Conservation (phyloP, 257 asterid genomes). For the Ocimum tenuiflorum region DNA sequence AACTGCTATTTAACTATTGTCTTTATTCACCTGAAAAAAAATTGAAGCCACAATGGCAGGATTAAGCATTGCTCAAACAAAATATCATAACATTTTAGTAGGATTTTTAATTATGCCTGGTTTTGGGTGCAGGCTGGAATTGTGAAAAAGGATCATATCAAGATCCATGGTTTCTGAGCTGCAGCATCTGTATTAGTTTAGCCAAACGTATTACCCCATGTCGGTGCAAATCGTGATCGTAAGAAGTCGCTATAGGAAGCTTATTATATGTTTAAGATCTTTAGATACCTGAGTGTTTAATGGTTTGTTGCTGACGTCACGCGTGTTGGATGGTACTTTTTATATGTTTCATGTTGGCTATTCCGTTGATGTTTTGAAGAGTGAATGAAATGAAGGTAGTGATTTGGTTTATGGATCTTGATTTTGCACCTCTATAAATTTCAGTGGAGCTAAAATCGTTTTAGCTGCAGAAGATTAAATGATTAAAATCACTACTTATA, state of each 20-base stretch:
- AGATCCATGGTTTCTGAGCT: constrained; percentile 43
- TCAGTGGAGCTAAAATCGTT: too few species aligned
- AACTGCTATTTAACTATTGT: background rate
- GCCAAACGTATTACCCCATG: background rate
- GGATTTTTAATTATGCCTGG: background rate
- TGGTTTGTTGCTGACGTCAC: background rate
- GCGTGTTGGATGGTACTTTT: constrained; percentile 6
- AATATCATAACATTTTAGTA: background rate
- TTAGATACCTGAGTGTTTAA: background rate
- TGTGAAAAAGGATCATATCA: constrained; percentile 42
- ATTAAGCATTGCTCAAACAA: too few species aligned
- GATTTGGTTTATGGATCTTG: too few species aligned
- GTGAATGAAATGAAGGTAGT: too few species aligned
- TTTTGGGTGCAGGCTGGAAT: constrained; percentile 30
- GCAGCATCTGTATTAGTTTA: background rate
- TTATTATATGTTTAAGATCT: background rate
- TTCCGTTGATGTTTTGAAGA: too few species aligned
- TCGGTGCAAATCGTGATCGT: constrained; percentile 9
- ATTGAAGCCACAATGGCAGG: too few species aligned
- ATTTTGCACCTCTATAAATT: too few species aligned
- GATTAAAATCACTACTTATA: too few species aligned
- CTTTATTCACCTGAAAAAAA: too few species aligned
- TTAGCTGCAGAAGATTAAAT: too few species aligned
- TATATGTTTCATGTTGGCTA: too few species aligned
- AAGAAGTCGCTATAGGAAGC: background rate